Evolutionary conservation across 108 stramenopile genomes (phyloP).

Genomic region (Fistulifera solaris): DNA sequence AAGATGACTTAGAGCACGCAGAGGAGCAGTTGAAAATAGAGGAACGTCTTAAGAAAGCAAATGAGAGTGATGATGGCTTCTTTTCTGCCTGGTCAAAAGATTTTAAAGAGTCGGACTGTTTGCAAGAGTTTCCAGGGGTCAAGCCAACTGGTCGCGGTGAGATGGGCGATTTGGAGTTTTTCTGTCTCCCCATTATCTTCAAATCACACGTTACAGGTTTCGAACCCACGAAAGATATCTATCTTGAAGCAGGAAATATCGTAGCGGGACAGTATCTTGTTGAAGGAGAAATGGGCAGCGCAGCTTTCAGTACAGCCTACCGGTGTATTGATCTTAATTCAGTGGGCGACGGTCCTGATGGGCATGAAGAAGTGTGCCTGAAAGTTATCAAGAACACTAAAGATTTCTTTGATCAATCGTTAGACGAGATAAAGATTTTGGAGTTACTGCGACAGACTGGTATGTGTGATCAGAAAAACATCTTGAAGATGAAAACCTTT

Average conservation of each 20-base stretch:
- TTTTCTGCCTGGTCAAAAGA: not conserved
- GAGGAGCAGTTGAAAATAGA: slow-evolving; percentile 14
- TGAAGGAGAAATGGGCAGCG: slow-evolving; percentile 83
- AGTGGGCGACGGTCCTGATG: slow-evolving; percentile 48
- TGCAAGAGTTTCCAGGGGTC: slow-evolving; percentile 62
- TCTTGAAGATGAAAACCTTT: slow-evolving; percentile 87
- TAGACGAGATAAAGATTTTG: slow-evolving; percentile 98
- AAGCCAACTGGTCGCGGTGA: slow-evolving; percentile 58
- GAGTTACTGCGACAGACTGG: slow-evolving; percentile 77
- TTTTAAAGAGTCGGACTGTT: not conserved
- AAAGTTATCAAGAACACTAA: slow-evolving; percentile 99
- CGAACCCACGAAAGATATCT: slow-evolving; percentile 80
- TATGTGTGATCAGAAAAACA: slow-evolving; percentile 65
- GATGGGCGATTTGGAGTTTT: slow-evolving; percentile 70
- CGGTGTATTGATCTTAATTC: slow-evolving; percentile 81
- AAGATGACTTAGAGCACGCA: slow-evolving; percentile 42
- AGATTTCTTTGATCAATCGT: slow-evolving; percentile 97
- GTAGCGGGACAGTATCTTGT: slow-evolving; percentile 92
- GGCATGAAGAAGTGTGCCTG: slow-evolving; percentile 83
- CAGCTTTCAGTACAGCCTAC: slow-evolving; percentile 93
- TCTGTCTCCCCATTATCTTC: slow-evolving; percentile 75
- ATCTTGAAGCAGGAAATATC: slow-evolving; percentile 63
- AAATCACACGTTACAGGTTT: slow-evolving; percentile 84
- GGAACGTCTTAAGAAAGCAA: slow-evolving; percentile 5
- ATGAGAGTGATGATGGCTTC: not conserved